These are phyloP conservation scores for Cercophora sp. DNA, from an alignment of 495 filamentous ascomycete genomes.

Conservation along the genomic window DNA sequence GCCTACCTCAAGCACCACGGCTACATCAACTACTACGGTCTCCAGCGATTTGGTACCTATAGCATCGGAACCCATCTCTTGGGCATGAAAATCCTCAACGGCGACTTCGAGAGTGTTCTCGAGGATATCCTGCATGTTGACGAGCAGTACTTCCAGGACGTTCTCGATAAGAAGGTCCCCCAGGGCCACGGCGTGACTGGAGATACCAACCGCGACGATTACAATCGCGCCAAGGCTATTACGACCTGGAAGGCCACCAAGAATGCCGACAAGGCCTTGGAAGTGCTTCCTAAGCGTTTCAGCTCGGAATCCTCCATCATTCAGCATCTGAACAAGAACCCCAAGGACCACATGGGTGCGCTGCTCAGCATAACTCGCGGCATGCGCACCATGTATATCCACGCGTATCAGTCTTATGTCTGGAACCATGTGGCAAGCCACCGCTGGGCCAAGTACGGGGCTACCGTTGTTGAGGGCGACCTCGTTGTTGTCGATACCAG, in stretches of 20 bases:
- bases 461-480: slow-evolving; percentile 76
- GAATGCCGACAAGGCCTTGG: slow-evolving; percentile 53
- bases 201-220: slow-evolving; percentile 58
- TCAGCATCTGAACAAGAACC: slow-evolving; percentile 53
- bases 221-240: slow-evolving; percentile 69
- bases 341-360: slow-evolving; percentile 71
- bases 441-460: slow-evolving; percentile 70
- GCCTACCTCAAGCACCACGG: slow-evolving; percentile 61
- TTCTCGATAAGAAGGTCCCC: slow-evolving; percentile 13
- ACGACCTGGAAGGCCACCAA: slow-evolving; percentile 61
- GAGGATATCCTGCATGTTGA: slow-evolving; percentile 64
- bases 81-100: slow-evolving; percentile 77
- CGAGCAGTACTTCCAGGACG: slow-evolving; percentile 21
- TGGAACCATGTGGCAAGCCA: slow-evolving; percentile 83
- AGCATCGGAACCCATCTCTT: slow-evolving; percentile 73
- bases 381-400: slow-evolving; percentile 88
- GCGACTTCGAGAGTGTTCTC: slow-evolving; percentile 73
- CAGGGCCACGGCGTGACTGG: neutral
- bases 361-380: slow-evolving; percentile 70
- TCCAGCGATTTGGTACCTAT: slow-evolving; percentile 91
- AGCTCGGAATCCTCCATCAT: slow-evolving; percentile 75
- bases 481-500: slow-evolving; percentile 60
- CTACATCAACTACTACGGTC: slow-evolving; percentile 94
- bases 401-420: slow-evolving; percentile 90
- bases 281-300: slow-evolving; percentile 73